Evolutionary conservation across 257 asterid genomes (phyloP), one percentile per base, ranked within the genome.

Genomic region (Primulina eburnea): DNA sequence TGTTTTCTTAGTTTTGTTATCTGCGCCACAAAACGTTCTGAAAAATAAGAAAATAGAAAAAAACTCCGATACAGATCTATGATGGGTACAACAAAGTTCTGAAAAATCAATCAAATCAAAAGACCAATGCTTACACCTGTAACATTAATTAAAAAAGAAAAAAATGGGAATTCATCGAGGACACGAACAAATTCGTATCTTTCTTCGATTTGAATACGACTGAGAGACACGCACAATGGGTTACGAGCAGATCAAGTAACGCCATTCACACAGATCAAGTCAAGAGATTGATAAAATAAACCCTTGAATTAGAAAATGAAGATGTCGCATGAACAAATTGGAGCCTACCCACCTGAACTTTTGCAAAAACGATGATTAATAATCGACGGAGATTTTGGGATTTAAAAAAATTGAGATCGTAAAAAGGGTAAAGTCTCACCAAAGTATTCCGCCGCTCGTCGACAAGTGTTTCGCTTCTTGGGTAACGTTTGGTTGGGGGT

Each of bases 201-300:
- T 58, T 62, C 12, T 20, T 38, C 60, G 24, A 73, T 60, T 8
- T 37, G 26, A 28, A 58, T 21, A 57, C 55, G 10, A 63, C 26
- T 29, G 67, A 76, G 28, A 65, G 28, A 10, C 61, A 9, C 50
- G 72, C 43, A 62, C 72, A 70, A 34, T 57, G 64, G 67, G 32
- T 38, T 24, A 57, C 34, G 43, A n/a, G 34, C 71, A 70, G 55
- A 74, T 74, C 67, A 37, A 68, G 60, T 47, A 75, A 70, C 62
- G 66, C 69, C 57, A 70, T 40, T 71, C 76, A 75, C 24, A 79
- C 80, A 73, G 85, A 81, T 81, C 79, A 60, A 74, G 67, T 78
- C 79, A 53, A 71, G 67, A 34, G 62, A 60, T 69, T 12, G 69
- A 33, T 30, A 28, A 66, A 29, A 61, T n/a, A 28, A 4, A 5